Conservation (phyloP, 129 eudicot genomes). For the Helianthus tuberosus region DNA sequence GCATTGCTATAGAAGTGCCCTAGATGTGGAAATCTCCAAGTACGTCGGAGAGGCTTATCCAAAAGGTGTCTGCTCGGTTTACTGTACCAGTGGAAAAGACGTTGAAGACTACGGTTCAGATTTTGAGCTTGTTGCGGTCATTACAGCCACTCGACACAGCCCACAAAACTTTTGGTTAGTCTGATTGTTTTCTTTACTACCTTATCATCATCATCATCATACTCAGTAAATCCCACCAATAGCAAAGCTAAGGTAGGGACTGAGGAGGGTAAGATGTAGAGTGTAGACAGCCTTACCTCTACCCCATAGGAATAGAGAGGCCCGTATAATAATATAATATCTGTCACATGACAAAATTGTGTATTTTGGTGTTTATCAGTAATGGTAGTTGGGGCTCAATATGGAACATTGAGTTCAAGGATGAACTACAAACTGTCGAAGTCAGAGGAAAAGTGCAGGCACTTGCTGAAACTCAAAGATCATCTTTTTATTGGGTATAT, state of each 20-base stretch:
- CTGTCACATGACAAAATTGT: background rate
- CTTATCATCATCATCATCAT: background rate
- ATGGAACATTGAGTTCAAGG: constrained; percentile 91
- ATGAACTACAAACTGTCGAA: constrained; percentile 83
- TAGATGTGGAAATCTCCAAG: constrained; percentile 81
- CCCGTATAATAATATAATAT: background rate
- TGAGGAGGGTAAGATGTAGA: too few species aligned
- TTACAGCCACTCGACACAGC: constrained; percentile 91
- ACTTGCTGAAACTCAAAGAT: constrained; percentile 16
- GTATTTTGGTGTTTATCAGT: constrained; percentile 44
- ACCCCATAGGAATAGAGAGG: too few species aligned
- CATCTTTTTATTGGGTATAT: constrained; percentile 2
- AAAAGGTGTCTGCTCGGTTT: constrained; percentile 88
- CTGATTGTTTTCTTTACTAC: background rate
- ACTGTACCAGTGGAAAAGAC: constrained; percentile 79
- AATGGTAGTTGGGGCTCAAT: constrained; percentile 93
- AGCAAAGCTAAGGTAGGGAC: too few species aligned
- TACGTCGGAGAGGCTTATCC: constrained; percentile 93
- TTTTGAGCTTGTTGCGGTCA: constrained; percentile 86
- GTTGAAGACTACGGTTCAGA: constrained; percentile 81
- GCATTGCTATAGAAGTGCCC: constrained; percentile 59
- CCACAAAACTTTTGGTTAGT: constrained; percentile 93
- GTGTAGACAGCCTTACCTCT: too few species aligned
- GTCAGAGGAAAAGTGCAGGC: constrained; percentile 89
- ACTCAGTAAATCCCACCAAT: too few species aligned